Evolutionary conservation across 139 green algal genomes (phyloP).

Genomic region (Spirogloea muscicola): DNA sequence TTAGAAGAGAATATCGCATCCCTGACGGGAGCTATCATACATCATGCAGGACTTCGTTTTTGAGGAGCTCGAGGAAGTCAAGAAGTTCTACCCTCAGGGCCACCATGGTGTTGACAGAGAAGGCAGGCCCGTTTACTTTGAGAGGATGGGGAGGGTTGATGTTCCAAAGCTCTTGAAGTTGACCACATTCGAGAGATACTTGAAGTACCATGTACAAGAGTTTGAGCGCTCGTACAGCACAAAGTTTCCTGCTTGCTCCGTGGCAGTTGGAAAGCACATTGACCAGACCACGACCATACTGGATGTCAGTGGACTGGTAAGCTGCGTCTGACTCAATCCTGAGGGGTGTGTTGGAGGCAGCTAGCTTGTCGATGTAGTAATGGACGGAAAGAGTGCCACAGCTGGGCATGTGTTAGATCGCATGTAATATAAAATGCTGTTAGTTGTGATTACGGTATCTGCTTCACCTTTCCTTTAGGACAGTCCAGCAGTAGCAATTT

Average conservation of each 20-base stretch:
- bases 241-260: conserved; percentile 50
- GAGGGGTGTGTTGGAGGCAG: no score
- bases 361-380: no score
- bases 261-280: conserved; percentile 31
- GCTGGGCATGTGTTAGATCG: no score
- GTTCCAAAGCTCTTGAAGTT: conserved; percentile 34
- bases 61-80: conserved; percentile 77
- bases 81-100: conserved; percentile 81
- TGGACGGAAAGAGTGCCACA: no score
- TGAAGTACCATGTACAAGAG: conserved; percentile 49
- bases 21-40: neutral
- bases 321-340: neutral
- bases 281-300: conserved; percentile 49
- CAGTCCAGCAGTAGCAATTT: no score
- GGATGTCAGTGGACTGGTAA: conserved; percentile 38
- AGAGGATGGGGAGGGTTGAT: conserved; percentile 36
- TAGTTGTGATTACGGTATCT: no score
- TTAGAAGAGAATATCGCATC: no score
- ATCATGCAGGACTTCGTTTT: conserved; percentile 83
- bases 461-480: no score
- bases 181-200: conserved; percentile 41
- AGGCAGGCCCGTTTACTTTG: conserved; percentile 47
- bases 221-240: conserved; percentile 36
- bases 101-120: conserved; percentile 71
- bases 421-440: no score